Base-by-base conservation (phyloP, 2,329 filamentous ascomycete species). In the Mollisiaceae sp. region DNA sequence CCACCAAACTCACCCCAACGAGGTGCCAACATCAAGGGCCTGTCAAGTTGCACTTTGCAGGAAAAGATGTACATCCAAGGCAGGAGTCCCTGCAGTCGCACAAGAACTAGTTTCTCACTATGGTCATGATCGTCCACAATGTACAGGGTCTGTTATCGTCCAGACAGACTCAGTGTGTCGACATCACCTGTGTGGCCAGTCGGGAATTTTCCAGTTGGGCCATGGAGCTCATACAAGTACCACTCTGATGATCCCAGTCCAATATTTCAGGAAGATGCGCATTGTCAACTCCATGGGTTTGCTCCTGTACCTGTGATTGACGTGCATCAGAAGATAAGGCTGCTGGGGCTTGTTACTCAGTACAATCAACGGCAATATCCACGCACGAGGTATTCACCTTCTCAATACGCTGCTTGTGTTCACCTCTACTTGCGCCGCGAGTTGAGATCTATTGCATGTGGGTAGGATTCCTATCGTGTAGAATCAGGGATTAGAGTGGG, bases 121-220 rank as follows among this genome's bases (percentile, higher is more conserved):
- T 2, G 24, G 24, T 12, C 50, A 54, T 54, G 50, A 54, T 54
- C 22, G 27, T 54, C 50, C 24, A 54, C 24, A 3, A 32, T 18
- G 24, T 8, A 54, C 50, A 32, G 50, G 24, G 24, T 54, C 6
- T 22, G 8, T 54, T 54, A 54, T 54, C 50, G 24, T 32, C 9
- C 9, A 54, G 24, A 54, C 14, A 24, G 50, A 54, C 32, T 11
- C 5, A 15, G 50, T 6, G 50, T 54, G 50, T 22, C 22, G 18
- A 32, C 50, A 54, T 54, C 50, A 54, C 32, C 45, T 50, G 8
- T 50, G 45, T 50, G 45, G 9, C n/a, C 45, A 50, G n/a, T 50
- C 50, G 50, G 22, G 50, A 18, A 35, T 27, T 54, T 32, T 35
- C 50, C 50, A 20, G 22, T 2, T 20, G n/a, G 45, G 11, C 24